A percentile compares a stretch with the other conserved stretches of the same genome.
These are phyloP conservation scores for Gorgonomyces haynaldii DNA, from an alignment of 192 early-diverging fungal species.

Conservation along the genomic window DNA sequence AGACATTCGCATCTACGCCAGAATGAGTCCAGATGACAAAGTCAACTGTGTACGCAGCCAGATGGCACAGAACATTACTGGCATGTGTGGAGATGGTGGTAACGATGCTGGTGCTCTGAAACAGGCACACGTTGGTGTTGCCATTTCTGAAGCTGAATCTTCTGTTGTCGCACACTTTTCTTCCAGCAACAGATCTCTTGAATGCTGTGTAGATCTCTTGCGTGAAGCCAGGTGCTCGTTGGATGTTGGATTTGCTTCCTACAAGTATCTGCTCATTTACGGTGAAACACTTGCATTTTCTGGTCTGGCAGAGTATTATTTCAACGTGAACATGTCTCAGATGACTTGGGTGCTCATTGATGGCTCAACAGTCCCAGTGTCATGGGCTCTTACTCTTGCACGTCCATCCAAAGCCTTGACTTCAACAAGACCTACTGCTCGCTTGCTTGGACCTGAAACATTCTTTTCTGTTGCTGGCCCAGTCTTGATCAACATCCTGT, in stretches of 20 bases:
- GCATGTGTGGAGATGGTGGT: constrained; percentile 82
- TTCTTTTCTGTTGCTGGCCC: constrained; percentile 56
- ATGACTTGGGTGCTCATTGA: constrained; percentile 68
- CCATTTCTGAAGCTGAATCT: constrained; percentile 67
- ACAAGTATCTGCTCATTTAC: constrained; percentile 60
- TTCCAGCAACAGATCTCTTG: constrained; percentile 45
- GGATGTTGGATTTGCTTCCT: constrained; percentile 62
- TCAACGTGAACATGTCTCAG: constrained; percentile 58
- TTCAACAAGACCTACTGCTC: constrained; percentile 56
- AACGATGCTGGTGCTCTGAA: constrained; percentile 77
- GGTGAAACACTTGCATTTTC: constrained; percentile 59
- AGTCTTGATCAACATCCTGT: constrained; percentile 60
- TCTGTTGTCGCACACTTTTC: constrained; percentile 81
- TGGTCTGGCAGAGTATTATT: constrained; percentile 61
- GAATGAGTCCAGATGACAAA: constrained; percentile 73
- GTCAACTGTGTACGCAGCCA: constrained; percentile 58
- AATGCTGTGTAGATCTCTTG: constrained; percentile 60
- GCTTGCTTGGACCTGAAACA: constrained; percentile 57
- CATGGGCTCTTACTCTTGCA: constrained; percentile 56
- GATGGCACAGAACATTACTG: constrained; percentile 67
- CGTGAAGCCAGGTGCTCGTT: constrained; percentile 62
- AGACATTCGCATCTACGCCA: constrained; percentile 63
- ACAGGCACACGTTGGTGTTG: constrained; percentile 69
- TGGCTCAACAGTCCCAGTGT: constrained; percentile 50
- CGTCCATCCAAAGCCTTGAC: constrained; percentile 43